Base-by-base conservation (phyloP, 1,139 yeast species). In the Kurtzmaniella quercitrusa region DNA sequence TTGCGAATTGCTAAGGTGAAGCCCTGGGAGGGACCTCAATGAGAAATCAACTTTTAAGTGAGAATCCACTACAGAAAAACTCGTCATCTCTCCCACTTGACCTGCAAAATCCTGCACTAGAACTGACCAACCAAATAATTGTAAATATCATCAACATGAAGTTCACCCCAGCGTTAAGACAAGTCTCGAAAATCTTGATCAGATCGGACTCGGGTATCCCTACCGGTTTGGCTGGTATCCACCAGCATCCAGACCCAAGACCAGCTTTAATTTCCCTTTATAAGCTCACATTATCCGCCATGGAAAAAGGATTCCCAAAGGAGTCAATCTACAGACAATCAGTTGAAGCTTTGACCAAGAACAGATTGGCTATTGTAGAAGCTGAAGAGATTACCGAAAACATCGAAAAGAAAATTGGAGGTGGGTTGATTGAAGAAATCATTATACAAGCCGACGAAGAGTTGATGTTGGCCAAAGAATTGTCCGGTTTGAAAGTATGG, bases 401-500 rank as follows among this genome's bases (percentile, higher is more conserved):
- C 52, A 85, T 88, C 55, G 96, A 88, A 67, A 66, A 70, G 49
- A 69, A 81, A 60, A 84, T 88, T 50, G 95, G 95, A 16, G 80
- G 84, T 51, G 96, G 96, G 2, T 76, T 88, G 53, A 83, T 88
- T 51, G 96, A 88, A 66, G 96, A 88, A 68, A 67, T 88, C 44
- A 63, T 88, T 45, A 72, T 86, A 47, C 95, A 88, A 67, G 96
- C 96, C 14, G 79, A 83, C 52, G 95, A 87, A 47, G 96, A 88
- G 66, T 77, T 80, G 54, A 76, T 71, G 41, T 74, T 88, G 60
- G 84, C 88, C 42, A 69, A 78, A 55, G 78, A 82, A 60, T 69
- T 88, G 71, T 82, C 84, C 35, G 78, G 72, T 48, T 76, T 84
- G 75, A 82, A 84, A 63, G 63, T 62, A 37, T 82, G 87, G 87